A percentile compares a stretch with the other conserved stretches of the same genome.
Conservation (phyloP, 176 grass and related monocot species). For the Themeda triandra region DNA sequence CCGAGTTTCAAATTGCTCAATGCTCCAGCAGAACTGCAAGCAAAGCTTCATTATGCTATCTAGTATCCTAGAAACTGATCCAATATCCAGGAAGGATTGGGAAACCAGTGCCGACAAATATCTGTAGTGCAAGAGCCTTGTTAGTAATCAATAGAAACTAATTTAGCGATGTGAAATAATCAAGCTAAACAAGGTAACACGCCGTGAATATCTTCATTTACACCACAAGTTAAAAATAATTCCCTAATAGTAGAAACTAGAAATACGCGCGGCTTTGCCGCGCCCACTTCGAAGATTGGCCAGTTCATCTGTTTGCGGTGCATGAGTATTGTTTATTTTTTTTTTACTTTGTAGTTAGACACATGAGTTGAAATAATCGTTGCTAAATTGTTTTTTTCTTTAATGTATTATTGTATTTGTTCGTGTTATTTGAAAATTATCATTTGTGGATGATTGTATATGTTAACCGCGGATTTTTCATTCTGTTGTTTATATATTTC, state of each 20-base stretch:
- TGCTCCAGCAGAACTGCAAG: constrained; percentile 93
- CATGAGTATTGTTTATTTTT: too few relatives aligned
- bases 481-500: too few relatives aligned
- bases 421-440: too few relatives aligned
- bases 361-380: too few relatives aligned
- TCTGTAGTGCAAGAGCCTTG: constrained; percentile 31
- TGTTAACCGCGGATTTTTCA: too few relatives aligned
- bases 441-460: too few relatives aligned
- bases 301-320: too few relatives aligned
- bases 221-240: background rate
- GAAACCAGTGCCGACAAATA: constrained; percentile 93
- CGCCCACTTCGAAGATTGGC: too few relatives aligned
- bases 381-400: too few relatives aligned
- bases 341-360: too few relatives aligned
- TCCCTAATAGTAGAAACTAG: background rate
- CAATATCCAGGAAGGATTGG: constrained; percentile 96
- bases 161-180: background rate
- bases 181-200: background rate
- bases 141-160: background rate
- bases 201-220: background rate
- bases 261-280: too few relatives aligned
- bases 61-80: constrained; percentile 93
- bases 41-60: constrained; percentile 99
- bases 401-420: too few relatives aligned
- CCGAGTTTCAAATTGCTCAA: constrained; percentile 67